Conservation (phyloP, 1,284 basidiomycete genomes). For the Cryptococcus sp. region DNA sequence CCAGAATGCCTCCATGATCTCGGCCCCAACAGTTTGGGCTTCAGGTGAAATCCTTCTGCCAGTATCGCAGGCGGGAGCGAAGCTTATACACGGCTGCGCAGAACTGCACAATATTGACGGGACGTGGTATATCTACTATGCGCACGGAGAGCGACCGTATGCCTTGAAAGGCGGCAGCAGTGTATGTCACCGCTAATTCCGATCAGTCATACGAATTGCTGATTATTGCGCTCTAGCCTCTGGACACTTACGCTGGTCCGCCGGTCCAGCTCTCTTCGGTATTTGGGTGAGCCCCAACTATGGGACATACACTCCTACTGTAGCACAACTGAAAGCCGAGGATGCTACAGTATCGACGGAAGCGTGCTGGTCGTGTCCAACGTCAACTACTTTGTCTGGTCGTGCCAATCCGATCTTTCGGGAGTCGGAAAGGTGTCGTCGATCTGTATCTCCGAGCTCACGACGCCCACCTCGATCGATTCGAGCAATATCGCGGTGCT, state of each 20-base stretch:
- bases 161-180: constrained; percentile 17
- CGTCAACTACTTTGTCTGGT: constrained; percentile 23
- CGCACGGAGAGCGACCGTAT: constrained; percentile 9
- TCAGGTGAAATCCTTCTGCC: constrained; percentile 8
- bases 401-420: constrained; percentile 19
- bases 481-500: constrained; percentile 14
- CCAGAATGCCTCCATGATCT: constrained; percentile 6
- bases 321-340: neutral
- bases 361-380: constrained; percentile 14
- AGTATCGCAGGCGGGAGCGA: neutral
- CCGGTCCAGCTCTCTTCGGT: neutral
- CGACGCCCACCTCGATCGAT: constrained; percentile 22
- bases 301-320: neutral
- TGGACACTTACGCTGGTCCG: constrained; percentile 6
- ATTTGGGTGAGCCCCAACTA: neutral
- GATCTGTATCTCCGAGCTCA: constrained; percentile 24
- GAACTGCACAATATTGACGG: constrained; percentile 28
- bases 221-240: constrained; percentile 10
- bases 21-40: constrained; percentile 17
- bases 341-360: constrained; percentile 18
- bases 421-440: constrained; percentile 11
- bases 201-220: neutral
- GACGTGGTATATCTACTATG: constrained; percentile 26
- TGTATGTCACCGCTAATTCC: constrained; percentile 1
- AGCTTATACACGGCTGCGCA: neutral